Evolutionary conservation across 2,329 filamentous ascomycete genomes (phyloP), one percentile per base, ranked within the genome.

Genomic region (Neonectria coccinea): DNA sequence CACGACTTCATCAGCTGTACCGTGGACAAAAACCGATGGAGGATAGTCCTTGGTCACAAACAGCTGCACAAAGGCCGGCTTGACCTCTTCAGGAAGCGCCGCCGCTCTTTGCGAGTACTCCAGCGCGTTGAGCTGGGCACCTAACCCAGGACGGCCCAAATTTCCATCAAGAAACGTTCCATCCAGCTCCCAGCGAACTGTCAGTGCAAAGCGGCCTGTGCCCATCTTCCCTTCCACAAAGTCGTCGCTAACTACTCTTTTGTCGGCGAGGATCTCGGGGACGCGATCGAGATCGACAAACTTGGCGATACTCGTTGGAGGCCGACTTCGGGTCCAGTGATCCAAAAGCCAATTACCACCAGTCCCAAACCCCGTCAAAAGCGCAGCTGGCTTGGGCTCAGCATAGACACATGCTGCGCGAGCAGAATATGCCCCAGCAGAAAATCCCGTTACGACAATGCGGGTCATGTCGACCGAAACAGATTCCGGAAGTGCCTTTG

Each of bases 31-130:
- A 8, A 58, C 54, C 2, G 60, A 58, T 3, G 60, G 60, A 16
- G 60, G 60, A n/a, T 58, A 63, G 11, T 63, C 50, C 16, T 63
- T 52, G 10, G 60, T 58, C n/a, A 63, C 60, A n/a, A 63, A 63
- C 4, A 58, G 48, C 18, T 63, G 60, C 11, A 58, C 44, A 48
- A 63, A 63, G 3, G 48, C 60, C 1, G 48, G 36, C 12, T 41
- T 54, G 8, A 63, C n/a, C 10, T 63, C 54, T 20, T 58, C 55
- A 10, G 60, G 54, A 41, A 63, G 42, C 4, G 50, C 48, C 5
- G 48, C 18, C 5, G 60, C 48, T 42, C 60, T 31, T 29, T 63
- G 20, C 2, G 48, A 41, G 47, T 63, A 63, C 2, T 63, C 36
- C 18, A 63, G 5, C n/a, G 31, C 41, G 41, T 54, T 36, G n/a